A percentile compares a stretch with the other conserved stretches of the same genome.
Conservation (phyloP, 768 basidiomycete species). For the Tremella yokohamensis region DNA sequence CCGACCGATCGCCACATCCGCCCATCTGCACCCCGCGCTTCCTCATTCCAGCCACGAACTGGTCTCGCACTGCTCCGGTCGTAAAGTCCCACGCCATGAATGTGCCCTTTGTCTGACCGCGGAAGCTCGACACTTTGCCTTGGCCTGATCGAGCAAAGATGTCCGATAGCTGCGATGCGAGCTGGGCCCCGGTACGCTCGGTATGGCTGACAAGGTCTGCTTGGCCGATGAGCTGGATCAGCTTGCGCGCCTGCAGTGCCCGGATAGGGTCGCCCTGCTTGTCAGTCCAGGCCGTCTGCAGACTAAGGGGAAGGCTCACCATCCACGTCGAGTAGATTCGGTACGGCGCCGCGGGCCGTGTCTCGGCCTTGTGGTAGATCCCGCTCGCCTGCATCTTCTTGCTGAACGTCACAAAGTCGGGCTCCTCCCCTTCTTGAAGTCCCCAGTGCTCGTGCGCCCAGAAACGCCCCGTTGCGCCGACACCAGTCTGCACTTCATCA, state of each 20-base stretch:
- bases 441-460: constrained; percentile 56
- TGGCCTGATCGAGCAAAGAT: constrained; percentile 7
- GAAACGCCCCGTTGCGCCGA: constrained; percentile 54
- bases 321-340: constrained; percentile 41
- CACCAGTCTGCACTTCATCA: constrained; percentile 54
- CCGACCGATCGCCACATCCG: constrained; percentile 42
- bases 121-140: constrained; percentile 36
- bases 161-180: constrained; percentile 38
- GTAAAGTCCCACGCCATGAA: constrained; percentile 53
- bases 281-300: constrained; percentile 32
- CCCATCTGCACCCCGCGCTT: constrained; percentile 51
- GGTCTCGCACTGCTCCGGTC: constrained; percentile 40
- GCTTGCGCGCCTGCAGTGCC: constrained; percentile 51
- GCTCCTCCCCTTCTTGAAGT: constrained; percentile 31
- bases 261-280: constrained; percentile 52
- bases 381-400: constrained; percentile 55
- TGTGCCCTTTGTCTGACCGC: constrained; percentile 51
- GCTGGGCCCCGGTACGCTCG: constrained; percentile 41
- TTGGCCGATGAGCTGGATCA: constrained; percentile 50
- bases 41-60: constrained; percentile 47
- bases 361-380: constrained; percentile 51
- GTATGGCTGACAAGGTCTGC: constrained; percentile 51
- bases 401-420: constrained; percentile 55
- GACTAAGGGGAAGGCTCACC: constrained; percentile 9
- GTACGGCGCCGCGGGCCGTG: constrained; percentile 49